Percentiles rank a stretch among this genome's conserved stretches.
Conservation (phyloP, 306 rosid species). For the Lathyrus sativus region DNA sequence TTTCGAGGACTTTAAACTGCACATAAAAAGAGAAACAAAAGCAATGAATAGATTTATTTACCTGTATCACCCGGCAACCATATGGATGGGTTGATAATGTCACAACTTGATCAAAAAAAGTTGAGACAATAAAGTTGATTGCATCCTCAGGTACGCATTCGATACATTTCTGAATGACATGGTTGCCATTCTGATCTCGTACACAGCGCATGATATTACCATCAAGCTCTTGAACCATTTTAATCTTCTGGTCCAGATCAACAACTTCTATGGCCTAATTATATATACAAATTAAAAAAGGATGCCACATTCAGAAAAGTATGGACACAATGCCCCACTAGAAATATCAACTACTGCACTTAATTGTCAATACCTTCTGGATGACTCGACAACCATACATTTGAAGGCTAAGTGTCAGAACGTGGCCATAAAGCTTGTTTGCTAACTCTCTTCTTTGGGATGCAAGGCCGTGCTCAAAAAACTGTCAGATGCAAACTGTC, state of each 20-base stretch:
- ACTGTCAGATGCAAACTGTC: constrained; percentile 51
- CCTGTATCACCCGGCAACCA: constrained; percentile 98
- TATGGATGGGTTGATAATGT: constrained; percentile 93
- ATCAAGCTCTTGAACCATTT: constrained; percentile 92
- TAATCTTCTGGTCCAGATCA: constrained; percentile 85
- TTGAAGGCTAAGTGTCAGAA: constrained; percentile 90
- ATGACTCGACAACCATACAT: constrained; percentile 99
- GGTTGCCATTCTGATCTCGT: constrained; percentile 99
- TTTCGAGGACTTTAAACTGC: neutral
- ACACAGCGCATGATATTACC: constrained; percentile 93
- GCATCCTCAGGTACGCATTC: constrained; percentile 69
- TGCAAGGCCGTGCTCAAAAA: constrained; percentile 95
- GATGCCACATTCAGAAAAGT: constrained; percentile 10
- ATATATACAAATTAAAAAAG: neutral
- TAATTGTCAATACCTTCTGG: constrained; percentile 69
- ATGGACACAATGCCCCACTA: neutral
- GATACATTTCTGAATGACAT: constrained; percentile 92
- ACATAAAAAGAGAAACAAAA: constrained; percentile 1
- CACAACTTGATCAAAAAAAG: constrained; percentile 89
- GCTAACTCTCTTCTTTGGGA: constrained; percentile 90
- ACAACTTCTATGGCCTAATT: constrained; percentile 96
- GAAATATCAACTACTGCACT: constrained; percentile 9
- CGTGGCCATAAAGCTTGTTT: constrained; percentile 78
- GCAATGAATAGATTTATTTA: constrained; percentile 12
- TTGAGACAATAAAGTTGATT: constrained; percentile 75